A percentile compares a stretch with the other conserved stretches of the same genome.
phyloP scores from a whole-genome alignment of 129 eudicot species.

The Pulicaria dysenterica region DNA sequence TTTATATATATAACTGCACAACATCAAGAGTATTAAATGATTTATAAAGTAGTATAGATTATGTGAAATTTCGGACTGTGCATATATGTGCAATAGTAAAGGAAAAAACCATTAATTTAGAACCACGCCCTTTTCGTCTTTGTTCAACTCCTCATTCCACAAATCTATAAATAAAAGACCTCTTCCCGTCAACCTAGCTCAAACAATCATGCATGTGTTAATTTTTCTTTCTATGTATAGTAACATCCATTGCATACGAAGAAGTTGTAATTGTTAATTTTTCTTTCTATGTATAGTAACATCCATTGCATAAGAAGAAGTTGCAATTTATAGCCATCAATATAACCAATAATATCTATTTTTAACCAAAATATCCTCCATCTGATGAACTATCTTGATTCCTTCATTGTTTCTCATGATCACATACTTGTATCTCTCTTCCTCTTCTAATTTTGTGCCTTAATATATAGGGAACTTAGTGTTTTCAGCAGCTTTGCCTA shows the following conservation, averaged over 20 bases:
- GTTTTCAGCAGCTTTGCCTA: constrained; percentile 17
- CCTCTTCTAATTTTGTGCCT: background rate
- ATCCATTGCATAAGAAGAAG: background rate
- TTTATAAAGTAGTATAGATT: no score
- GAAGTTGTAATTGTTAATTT: background rate
- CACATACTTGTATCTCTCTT: background rate
- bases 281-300: constrained; percentile 4
- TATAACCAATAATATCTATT: background rate
- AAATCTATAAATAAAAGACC: constrained; percentile 13
- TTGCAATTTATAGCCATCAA: background rate
- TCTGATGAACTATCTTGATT: background rate
- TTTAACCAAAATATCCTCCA: constrained; percentile 2
- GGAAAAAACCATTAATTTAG: constrained; percentile 14
- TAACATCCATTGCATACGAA: background rate
- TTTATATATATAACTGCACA: no score
- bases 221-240: constrained; percentile 5
- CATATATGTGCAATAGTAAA: background rate
- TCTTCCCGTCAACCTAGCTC: constrained; percentile 10
- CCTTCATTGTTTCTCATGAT: background rate
- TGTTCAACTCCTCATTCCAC: constrained; percentile 8
- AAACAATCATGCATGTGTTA: background rate
- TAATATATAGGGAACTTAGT: background rate
- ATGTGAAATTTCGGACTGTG: no score
- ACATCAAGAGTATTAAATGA: no score
- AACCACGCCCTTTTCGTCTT: constrained; percentile 1